Evolutionary conservation across 371 early-diverging fungal species (phyloP), one percentile per base, ranked within the genome.

Genomic region (Mucor circinelloides): DNA sequence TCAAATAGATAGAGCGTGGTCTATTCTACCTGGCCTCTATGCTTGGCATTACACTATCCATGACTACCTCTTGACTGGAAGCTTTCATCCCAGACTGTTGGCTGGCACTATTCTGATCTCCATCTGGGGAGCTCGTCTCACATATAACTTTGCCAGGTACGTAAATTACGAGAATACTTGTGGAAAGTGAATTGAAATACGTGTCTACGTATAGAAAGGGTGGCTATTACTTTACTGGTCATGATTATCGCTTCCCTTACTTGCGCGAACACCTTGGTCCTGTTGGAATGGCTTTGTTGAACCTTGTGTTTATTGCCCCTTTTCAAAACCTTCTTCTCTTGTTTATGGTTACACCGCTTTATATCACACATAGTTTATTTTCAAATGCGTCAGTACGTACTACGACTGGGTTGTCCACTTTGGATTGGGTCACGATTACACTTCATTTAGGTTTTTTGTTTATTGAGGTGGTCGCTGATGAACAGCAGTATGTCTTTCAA

Each of bases 401-500:
- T 6, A 61, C 48, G 3, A 17, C 58, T 42, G 59, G 59, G 28
- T 38, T 80, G n/a, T 72, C 75, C 38, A 32, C 21, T 30, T 31
- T 85, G 38, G 93, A 94, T 71, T 72, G 72, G 17, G 31, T 80
- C 23, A 85, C 87, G 0, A 63, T 78, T 2, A 67, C 63, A 2
- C 54, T 81, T 5, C 89, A 87, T 68, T 40, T 89, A 4, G 54
- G 58, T 0, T 76, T 87, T 15, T 70, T 93, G 25, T 50, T 66
- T 0, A 44, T 84, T 25, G 96, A 96, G 74, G 81, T 78, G 0
- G 64, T 88, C 7, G 94, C 96, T 0, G 97, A 97, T 76, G 71
- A 93, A 42, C 96, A 97, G 66, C 93, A 94, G 70, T 95, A 87
- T 80, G 69, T 60, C 1, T 95, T 94, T 74, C 95, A 96, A 66